Evolutionary conservation across 306 rosid genomes (phyloP), one percentile per base, ranked within the genome.

Genomic region (Medicago arabica): DNA sequence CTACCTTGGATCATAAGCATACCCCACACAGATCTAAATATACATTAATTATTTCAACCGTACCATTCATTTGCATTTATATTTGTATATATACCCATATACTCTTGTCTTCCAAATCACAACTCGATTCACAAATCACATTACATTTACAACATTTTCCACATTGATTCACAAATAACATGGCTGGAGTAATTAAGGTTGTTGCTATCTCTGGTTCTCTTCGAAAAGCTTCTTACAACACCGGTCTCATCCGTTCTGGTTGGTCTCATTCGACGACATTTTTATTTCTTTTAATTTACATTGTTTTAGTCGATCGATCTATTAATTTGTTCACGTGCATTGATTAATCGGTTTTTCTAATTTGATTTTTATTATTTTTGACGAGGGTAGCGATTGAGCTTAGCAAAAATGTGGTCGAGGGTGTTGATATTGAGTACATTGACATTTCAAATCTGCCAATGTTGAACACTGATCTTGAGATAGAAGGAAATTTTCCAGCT

Each of bases 161-260:
- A 12, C 12, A 10, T 9, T 43, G 4, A 46, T 16, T 46, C 50
- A 75, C 17, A 34, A 34, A 34, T 4, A 76, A 9, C 2, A 75
- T 80, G 83, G 69, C 79, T 43, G 54, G 55, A 4, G 4, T 75
- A 9, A 81, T 91, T 3, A 84, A 85, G 55, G 85, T 89, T 36
- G 96, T 77, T 5, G 93, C 93, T 3, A 4, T 91, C 2, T 84
- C 87, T 50, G 93, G 96, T 3, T 91, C 96, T 10, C 76, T 91
- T 0, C 89, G 96, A 8, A 81, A 81, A 66, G 91, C 73, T 41
- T 91, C 96, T 31, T 80, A 10, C 75, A 78, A 88, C 64, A 76
- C 83, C 1, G 92, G 93, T 61, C 90, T 91, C 4, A 16, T 91
- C 66, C 91, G 90, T 72, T 77, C 92, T 7, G 96, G 96, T 90